Base-by-base conservation (phyloP, 352 stramenopile genomes). In the Globisporangium carolinianum region DNA sequence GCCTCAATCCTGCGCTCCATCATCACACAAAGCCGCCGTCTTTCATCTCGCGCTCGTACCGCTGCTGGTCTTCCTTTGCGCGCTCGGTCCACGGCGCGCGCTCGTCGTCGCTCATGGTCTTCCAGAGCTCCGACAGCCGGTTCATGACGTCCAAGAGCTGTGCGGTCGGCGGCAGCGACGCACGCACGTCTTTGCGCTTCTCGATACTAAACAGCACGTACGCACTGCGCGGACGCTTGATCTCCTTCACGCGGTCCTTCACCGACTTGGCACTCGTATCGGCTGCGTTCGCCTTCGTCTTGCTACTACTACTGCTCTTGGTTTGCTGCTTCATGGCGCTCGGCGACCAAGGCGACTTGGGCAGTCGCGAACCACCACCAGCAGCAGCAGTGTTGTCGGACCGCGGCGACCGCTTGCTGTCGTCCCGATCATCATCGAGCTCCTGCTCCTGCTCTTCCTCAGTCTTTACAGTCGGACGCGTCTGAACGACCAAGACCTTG, bases 1-100 rank as follows among this genome's bases (percentile, higher is more conserved):
- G 24, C 24, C 24, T 32, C 24, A 32, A 32, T 32, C 24, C 24
- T 32, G 24, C 24, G 24, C 24, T 32, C 2, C 24, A 32, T 32
- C 24, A 32, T 32, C 24, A 32, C 24, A 32, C 24, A 32, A 32
- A 32, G 24, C 24, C 24, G 24, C 24, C 39, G 39, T 87, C 81
- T 63, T 91, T 89, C 73, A 91, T 88, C 62, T 87, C 75, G 46
- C 59, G 65, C 51, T 89, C 72, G 51, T 89, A 91, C n/a, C 79
- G 76, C 62, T 73, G 43, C 62, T 76, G 66, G 53, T 91, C 80
- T 47, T 83, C 60, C 53, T 69, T 79, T 14, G 76, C 76, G 2
- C 72, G 72, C 11, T 91, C 72, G n/a, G 73, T 46, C 80, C 80
- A 89, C n/a, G 71, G 73, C 46, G 56, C 61, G 43, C 79, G 80